Conservation (phyloP, 768 basidiomycete genomes). For the Lepiota brunneoincarnata region DNA sequence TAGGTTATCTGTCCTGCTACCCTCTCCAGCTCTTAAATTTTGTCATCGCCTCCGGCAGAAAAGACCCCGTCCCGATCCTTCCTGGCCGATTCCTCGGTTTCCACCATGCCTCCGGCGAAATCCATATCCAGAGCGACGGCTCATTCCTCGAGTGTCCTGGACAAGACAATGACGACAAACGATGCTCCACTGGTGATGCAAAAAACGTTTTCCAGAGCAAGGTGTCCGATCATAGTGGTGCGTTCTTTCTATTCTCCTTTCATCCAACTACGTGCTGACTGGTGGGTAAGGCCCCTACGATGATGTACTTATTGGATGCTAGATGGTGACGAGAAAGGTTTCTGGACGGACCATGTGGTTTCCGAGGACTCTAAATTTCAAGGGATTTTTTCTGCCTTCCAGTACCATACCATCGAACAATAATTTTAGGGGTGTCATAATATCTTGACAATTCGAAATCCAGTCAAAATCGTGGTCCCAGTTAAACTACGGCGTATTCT, state of each 20-base stretch:
- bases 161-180: constrained; percentile 51
- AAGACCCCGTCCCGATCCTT: constrained; percentile 52
- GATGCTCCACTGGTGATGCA: constrained; percentile 53
- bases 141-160: constrained; percentile 37
- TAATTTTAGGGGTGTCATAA: too few relatives aligned
- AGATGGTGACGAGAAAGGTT: too few relatives aligned
- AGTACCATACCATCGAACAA: too few relatives aligned
- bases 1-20: constrained; percentile 8
- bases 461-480: too few relatives aligned
- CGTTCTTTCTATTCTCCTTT: not conserved
- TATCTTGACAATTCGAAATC: too few relatives aligned
- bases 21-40: not conserved
- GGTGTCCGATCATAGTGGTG: constrained; percentile 45
- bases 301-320: not conserved
- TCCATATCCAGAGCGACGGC: constrained; percentile 44
- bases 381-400: not conserved
- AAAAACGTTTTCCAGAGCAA: constrained; percentile 48
- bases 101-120: constrained; percentile 49
- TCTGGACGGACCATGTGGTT: not conserved
- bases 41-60: constrained; percentile 5
- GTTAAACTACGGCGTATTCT: too few relatives aligned
- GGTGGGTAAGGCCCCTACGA: constrained; percentile 8
- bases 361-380: not conserved
- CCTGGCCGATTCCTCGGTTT: constrained; percentile 50
- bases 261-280: not conserved